Evolutionary conservation across 768 basidiomycete species (phyloP), one percentile per base, ranked within the genome.

Genomic region (Boletus rubropictus): DNA sequence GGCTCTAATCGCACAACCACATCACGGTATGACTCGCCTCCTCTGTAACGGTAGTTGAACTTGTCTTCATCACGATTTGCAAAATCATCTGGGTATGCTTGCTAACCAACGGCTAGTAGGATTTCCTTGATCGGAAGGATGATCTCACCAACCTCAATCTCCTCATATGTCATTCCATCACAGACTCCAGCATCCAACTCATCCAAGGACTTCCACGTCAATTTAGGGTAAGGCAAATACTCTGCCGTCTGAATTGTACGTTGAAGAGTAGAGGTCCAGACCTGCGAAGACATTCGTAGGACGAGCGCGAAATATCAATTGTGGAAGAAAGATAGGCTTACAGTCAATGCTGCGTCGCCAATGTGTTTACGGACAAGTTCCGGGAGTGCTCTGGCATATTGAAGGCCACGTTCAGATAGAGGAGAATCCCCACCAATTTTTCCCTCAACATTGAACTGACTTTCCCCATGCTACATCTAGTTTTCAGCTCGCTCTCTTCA

Each of bases 181-280:
- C 96, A 99, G 28, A 99, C 96, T 21, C 96, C 96, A 7, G 96
- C 96, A 65, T 99, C 96, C 21, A 99, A 75, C 67, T 99, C 96
- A 59, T 99, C 96, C 43, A 99, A 70, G 2, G 91, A 92, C 66
- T 99, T 99, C 96, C 96, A 99, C 3, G 95, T 97, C 53, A 98
- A 71, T 58, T 98, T 96, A 38, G 84, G 75, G 61, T 91, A 97
- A 1, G 86, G 82, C 15, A 99, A 73, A 52, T 78, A 56, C 32
- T 83, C 77, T 3, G 81, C 94, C 0, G 95, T 99, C 62, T 97
- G 91, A 15, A 90, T 88, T 15, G 95, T 99, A 21, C 94, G 78
- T 51, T 83, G 77, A 42, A 99, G 73, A 1, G 96, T 99, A n/a
- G 95, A 98, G 3, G 96, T 99, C 96, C 96, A 99, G 24, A 98